Percentiles rank a stretch among this genome's conserved stretches.
Evolutionary conservation across 2,329 filamentous ascomycete genomes (phyloP).

Genomic region (Scytalidium lignicola): DNA sequence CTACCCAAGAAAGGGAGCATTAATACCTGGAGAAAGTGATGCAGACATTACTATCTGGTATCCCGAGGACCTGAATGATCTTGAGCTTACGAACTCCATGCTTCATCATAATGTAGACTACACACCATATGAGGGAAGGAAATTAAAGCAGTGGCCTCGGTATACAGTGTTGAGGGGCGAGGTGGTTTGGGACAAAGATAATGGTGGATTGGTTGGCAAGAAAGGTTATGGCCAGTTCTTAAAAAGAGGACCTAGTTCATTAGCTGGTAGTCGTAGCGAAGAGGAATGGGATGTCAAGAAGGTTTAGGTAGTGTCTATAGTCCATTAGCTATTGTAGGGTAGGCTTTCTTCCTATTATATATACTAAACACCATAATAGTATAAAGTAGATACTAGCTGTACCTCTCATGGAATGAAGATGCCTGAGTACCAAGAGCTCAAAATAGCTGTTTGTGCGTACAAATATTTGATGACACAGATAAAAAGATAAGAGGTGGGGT

Average conservation of each 20-base stretch:
- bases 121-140: constrained; percentile 54
- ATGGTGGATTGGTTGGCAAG: constrained; percentile 43
- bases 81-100: constrained; percentile 44
- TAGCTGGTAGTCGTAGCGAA: constrained; percentile 29
- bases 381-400: too few relatives aligned
- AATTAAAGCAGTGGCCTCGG: constrained; percentile 55
- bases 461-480: neutral
- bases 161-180: constrained; percentile 54
- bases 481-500: neutral
- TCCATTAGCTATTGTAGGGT: neutral
- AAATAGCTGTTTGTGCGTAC: neutral
- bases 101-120: constrained; percentile 60
- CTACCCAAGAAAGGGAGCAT: constrained; percentile 43
- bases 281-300: constrained; percentile 7
- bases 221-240: constrained; percentile 46
- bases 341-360: neutral
- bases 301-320: neutral
- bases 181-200: constrained; percentile 52
- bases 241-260: constrained; percentile 32
- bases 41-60: constrained; percentile 57
- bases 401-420: too few relatives aligned
- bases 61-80: constrained; percentile 38
- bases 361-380: neutral
- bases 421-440: too few relatives aligned
- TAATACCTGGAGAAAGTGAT: constrained; percentile 45